phyloP scores from a whole-genome alignment of 148 eudicot species.

The Rhododendron ferrugineum region DNA sequence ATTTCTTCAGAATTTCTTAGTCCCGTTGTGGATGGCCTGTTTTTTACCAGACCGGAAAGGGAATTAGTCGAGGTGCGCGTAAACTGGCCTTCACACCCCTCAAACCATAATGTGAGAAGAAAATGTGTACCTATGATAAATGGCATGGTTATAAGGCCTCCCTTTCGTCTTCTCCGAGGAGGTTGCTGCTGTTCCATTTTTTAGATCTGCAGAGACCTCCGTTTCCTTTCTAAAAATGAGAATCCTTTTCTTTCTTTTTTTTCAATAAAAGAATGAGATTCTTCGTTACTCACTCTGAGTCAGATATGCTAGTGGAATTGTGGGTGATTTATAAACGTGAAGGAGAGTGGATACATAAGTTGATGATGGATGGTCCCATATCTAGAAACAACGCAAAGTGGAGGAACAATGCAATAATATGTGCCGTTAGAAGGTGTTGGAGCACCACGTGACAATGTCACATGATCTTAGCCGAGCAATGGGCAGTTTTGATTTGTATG shows the following conservation, averaged over 20 bases:
- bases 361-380: neutral
- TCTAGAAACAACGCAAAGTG: too few species aligned
- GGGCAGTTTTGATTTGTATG: too few species aligned
- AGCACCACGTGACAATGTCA: too few species aligned
- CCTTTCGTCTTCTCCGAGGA: slow-evolving; percentile 34
- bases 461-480: too few species aligned
- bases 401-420: too few species aligned
- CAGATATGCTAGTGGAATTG: too few species aligned
- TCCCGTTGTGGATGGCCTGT: too few species aligned
- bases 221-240: slow-evolving; percentile 6
- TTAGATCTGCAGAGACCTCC: slow-evolving; percentile 28
- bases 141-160: slow-evolving; percentile 85
- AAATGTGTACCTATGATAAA: slow-evolving; percentile 67
- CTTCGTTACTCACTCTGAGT: neutral
- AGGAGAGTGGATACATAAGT: neutral
- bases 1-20: too few species aligned
- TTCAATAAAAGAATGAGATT: neutral
- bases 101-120: neutral
- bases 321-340: neutral
- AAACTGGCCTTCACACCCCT: too few species aligned
- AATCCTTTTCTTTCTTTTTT: neutral
- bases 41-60: too few species aligned
- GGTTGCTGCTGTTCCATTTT: slow-evolving; percentile 17
- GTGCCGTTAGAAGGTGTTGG: too few species aligned
- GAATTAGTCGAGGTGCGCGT: too few species aligned